Conservation (phyloP, 768 basidiomycete species). For the Flagelloscypha sp. region DNA sequence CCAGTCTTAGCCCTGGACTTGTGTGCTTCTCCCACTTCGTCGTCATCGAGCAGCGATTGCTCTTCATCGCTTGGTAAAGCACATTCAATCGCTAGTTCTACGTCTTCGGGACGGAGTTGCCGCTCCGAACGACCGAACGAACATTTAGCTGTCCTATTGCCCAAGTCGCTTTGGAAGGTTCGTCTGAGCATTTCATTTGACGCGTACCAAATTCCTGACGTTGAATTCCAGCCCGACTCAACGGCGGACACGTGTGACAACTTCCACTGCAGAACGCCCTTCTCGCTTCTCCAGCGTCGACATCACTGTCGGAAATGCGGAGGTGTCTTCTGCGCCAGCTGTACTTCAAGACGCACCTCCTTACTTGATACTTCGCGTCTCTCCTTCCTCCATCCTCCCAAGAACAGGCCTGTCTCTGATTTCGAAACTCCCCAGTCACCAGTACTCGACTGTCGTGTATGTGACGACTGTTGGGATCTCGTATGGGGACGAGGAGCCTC, state of each 20-base stretch:
- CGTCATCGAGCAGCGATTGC: conserved; percentile 6
- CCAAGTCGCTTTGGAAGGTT: conserved; percentile 70
- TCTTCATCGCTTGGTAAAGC: conserved; percentile 18
- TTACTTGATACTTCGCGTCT: conserved; percentile 71
- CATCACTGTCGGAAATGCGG: conserved; percentile 86
- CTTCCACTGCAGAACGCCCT: conserved; percentile 57
- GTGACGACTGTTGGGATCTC: conserved; percentile 71
- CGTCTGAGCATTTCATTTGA: conserved; percentile 11
- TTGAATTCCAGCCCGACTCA: conserved; percentile 44
- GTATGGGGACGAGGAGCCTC: no score
- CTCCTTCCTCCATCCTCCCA: conserved; percentile 62
- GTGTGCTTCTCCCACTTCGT: neutral
- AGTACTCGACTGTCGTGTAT: conserved; percentile 53
- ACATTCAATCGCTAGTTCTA: conserved; percentile 15
- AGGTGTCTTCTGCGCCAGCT: conserved; percentile 62
- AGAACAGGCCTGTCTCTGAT: conserved; percentile 47
- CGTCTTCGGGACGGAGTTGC: conserved; percentile 11
- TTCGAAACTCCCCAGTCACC: conserved; percentile 58
- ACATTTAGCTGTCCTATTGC: conserved; percentile 71
- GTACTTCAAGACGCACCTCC: conserved; percentile 49
- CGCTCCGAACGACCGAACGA: conserved; percentile 43
- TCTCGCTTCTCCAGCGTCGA: conserved; percentile 65
- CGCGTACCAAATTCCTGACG: conserved; percentile 8
- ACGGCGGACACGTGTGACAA: conserved; percentile 61
- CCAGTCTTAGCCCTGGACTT: conserved; percentile 2